Evolutionary conservation across 2,329 filamentous ascomycete species (phyloP).

Genomic region (Acrodontium crateriforme): DNA sequence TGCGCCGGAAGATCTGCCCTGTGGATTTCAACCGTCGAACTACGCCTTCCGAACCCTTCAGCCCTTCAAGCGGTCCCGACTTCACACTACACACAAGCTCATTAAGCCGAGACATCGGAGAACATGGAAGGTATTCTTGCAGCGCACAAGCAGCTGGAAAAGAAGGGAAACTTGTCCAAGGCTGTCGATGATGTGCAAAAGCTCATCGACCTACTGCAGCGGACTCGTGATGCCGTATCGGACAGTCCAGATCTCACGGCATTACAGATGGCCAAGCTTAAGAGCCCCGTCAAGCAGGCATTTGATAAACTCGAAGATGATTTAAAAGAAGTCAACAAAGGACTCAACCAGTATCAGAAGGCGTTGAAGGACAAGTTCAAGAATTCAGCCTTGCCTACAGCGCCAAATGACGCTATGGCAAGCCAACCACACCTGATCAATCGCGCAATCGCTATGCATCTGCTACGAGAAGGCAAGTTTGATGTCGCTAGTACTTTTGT

Average conservation of each 20-base stretch:
- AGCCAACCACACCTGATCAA: slow-evolving; percentile 69
- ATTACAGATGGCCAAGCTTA: slow-evolving; percentile 66
- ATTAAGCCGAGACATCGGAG: slow-evolving; percentile 1
- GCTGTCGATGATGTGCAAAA: slow-evolving; percentile 69
- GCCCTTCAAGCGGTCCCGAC: no score
- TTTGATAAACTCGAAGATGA: slow-evolving; percentile 71
- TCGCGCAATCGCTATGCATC: slow-evolving; percentile 88
- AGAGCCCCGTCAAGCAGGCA: slow-evolving; percentile 68
- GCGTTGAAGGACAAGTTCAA: slow-evolving; percentile 68
- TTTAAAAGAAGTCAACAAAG: slow-evolving; percentile 69
- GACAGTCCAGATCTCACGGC: slow-evolving; percentile 56
- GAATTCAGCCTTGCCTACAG: slow-evolving; percentile 55
- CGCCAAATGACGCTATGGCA: slow-evolving; percentile 52
- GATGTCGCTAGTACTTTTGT: slow-evolving; percentile 75
- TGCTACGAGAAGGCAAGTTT: slow-evolving; percentile 89
- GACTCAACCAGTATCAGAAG: slow-evolving; percentile 72
- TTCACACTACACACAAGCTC: background rate
- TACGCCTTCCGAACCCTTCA: no score
- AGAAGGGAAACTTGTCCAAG: slow-evolving; percentile 53
- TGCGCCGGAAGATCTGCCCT: no score
- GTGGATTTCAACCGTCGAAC: no score
- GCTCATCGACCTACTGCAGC: slow-evolving; percentile 63
- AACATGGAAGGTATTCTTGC: slow-evolving; percentile 53
- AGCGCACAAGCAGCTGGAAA: slow-evolving; percentile 60
- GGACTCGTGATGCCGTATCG: slow-evolving; percentile 60